phyloP scores from a whole-genome alignment of 352 stramenopile species.

The Phytopythium aichiense region DNA sequence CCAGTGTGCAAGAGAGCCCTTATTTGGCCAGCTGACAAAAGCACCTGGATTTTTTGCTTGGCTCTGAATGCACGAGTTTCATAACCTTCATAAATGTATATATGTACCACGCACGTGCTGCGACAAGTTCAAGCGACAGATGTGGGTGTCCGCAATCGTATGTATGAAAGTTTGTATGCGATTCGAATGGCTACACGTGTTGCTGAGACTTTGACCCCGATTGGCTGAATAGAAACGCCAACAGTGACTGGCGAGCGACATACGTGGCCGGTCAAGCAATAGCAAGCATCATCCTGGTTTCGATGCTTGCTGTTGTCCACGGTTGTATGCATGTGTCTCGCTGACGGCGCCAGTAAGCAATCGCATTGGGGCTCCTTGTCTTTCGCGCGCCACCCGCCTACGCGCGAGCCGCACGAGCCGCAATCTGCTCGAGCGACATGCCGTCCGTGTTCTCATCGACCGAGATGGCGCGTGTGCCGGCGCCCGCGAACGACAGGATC shows the following conservation, averaged over 20 bases:
- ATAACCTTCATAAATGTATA: not conserved
- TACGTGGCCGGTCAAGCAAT: not conserved
- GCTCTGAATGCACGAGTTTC: not conserved
- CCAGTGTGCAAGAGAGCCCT: not conserved
- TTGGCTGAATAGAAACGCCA: slow-evolving; percentile 3
- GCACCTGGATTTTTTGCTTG: not conserved
- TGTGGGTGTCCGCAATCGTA: not conserved
- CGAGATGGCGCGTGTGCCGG: slow-evolving; percentile 13
- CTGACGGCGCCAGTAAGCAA: not conserved
- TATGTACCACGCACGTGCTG: not conserved
- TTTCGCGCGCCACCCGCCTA: not conserved
- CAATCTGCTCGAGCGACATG: slow-evolving; percentile 19
- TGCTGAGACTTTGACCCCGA: not conserved
- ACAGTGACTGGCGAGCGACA: not conserved
- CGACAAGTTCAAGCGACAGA: slow-evolving; percentile 1
- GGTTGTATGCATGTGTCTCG: not conserved
- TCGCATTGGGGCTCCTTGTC: not conserved
- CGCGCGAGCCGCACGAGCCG: not conserved
- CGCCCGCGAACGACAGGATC: slow-evolving; percentile 18
- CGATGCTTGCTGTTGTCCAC: not conserved
- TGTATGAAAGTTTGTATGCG: not conserved
- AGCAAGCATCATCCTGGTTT: not conserved
- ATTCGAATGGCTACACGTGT: not conserved
- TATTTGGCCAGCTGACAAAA: not conserved
- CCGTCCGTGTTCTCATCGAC: slow-evolving; percentile 22